Evolutionary conservation across 2,329 filamentous ascomycete genomes (phyloP).

Genomic region (Fusarium sp.): DNA sequence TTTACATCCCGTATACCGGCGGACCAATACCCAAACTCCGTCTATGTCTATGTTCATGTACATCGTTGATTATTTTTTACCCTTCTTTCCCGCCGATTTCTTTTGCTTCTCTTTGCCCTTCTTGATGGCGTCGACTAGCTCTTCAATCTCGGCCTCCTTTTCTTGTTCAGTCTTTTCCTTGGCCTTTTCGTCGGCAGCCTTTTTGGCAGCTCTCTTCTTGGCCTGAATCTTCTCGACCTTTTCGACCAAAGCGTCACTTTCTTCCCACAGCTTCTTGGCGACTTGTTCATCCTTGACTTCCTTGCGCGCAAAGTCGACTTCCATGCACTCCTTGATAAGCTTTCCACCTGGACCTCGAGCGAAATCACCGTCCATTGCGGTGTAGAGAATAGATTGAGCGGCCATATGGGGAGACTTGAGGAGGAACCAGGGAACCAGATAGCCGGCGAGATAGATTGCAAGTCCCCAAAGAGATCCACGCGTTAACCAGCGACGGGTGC

Average conservation of each 20-base stretch:
- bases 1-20: background rate
- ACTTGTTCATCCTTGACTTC: slow-evolving; percentile 84
- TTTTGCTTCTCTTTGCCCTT: slow-evolving; percentile 54
- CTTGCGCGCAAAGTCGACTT: slow-evolving; percentile 75
- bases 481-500: slow-evolving; percentile 88
- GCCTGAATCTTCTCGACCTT: slow-evolving; percentile 79
- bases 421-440: slow-evolving; percentile 86
- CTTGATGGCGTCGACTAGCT: slow-evolving; percentile 60
- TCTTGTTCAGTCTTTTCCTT: slow-evolving; percentile 54
- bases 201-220: slow-evolving; percentile 59
- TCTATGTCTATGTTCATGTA: slow-evolving; percentile 42
- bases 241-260: slow-evolving; percentile 87
- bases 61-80: slow-evolving; percentile 37
- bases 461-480: slow-evolving; percentile 86
- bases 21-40: slow-evolving; percentile 35
- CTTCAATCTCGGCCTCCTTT: slow-evolving; percentile 49
- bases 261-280: slow-evolving; percentile 90
- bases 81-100: slow-evolving; percentile 41
- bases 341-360: slow-evolving; percentile 74
- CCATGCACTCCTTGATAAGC: slow-evolving; percentile 89
- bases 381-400: slow-evolving; percentile 87
- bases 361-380: slow-evolving; percentile 83
- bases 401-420: slow-evolving; percentile 87
- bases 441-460: slow-evolving; percentile 79
- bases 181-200: slow-evolving; percentile 52